Evolutionary conservation across 768 basidiomycete genomes (phyloP), one percentile per base, ranked within the genome.

Genomic region (Leccinum rimulosum): DNA sequence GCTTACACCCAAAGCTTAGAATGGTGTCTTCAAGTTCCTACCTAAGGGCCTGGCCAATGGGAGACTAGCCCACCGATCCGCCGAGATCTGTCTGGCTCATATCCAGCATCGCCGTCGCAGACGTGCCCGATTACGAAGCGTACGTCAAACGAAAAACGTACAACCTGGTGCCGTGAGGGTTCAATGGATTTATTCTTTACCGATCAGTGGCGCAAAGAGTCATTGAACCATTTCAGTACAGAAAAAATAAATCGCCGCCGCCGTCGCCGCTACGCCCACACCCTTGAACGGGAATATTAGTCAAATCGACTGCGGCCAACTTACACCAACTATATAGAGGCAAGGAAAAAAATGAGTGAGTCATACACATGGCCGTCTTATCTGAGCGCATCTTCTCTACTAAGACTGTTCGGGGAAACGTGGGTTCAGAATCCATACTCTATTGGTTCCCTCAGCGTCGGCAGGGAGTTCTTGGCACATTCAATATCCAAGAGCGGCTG

Each of bases 401-500:
- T 43, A 43, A 22, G 19, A 12, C 19, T 45, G 19, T 45, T 45
- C 6, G 43, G 43, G 43, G 19, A 45, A 45, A 45, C 43, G 43
- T 45, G 43, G 43, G 19, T 45, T 5, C 2, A 19, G 12, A 17
- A 22, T 45, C 5, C 43, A 31, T 28, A 45, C 31, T 55, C 33
- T 22, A 47, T 40, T 56, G 58, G 36, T 17, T 31, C 55, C 38
- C 30, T 33, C 47, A n/a, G 33, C 27, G 47, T 53, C 54, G 12
- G 30, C 8, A 38, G 14, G 25, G 30, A 40, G 10, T 22, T 27
- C 43, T 45, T 6, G 35, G 17, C 59, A 61, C 50, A 28, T 52
- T 55, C 57, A 45, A 22, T 40, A 33, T 31, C 27, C 10, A 54
- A 28, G 43, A 22, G 61, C 43, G 14, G 57, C 43, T 12, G 76